Base-by-base conservation (phyloP, 192 early-diverging fungal genomes). In the Mortierella hygrophila region DNA sequence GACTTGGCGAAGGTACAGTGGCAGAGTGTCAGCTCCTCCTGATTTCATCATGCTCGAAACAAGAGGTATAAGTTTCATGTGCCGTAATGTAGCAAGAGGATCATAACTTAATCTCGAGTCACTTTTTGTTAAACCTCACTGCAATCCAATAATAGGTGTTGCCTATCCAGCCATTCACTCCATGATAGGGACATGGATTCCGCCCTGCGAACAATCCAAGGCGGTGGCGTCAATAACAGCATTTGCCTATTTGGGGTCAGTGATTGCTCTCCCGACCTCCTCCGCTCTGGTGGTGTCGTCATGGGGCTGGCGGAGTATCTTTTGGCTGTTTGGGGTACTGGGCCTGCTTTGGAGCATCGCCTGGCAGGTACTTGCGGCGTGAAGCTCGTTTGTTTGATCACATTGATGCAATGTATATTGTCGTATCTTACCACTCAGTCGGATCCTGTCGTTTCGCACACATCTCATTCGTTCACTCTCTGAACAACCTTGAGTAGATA, bases 241-340 rank as follows among this genome's bases (percentile, higher is more conserved):
- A 20, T 78, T 80, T 47, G 26, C 74, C n/a, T 82, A 83, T 69
- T 13, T 82, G 35, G 88, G 88, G 1, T 68, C 84, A 47, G 79
- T 89, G 37, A 78, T 89, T 44, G 84, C 88, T 10, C 75, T 89
- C n/a, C 88, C 88, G 38, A 72, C 75, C 23, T 87, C 88, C 13
- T 84, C 88, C 15, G 78, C 81, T 15, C 71, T 89, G 40, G 88
- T 85, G 8, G 81, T 80, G 3, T 76, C 82, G 26, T 77, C 84
- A 0, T 85, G 83, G 80, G 88, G 88, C 20, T 89, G 88, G 88
- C 74, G 85, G 52, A 81, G 88, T 47, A 83, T 89, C 49, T 89
- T 89, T 76, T 89, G 79, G 74, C 42, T 89, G 4, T 89, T 89
- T 78, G 84, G 88, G 0, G 4, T 35, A n/a, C 75, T 83, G 40